Base-by-base conservation (phyloP, 1,284 basidiomycete genomes). In the Xerocomus cyaneibrunnescens region DNA sequence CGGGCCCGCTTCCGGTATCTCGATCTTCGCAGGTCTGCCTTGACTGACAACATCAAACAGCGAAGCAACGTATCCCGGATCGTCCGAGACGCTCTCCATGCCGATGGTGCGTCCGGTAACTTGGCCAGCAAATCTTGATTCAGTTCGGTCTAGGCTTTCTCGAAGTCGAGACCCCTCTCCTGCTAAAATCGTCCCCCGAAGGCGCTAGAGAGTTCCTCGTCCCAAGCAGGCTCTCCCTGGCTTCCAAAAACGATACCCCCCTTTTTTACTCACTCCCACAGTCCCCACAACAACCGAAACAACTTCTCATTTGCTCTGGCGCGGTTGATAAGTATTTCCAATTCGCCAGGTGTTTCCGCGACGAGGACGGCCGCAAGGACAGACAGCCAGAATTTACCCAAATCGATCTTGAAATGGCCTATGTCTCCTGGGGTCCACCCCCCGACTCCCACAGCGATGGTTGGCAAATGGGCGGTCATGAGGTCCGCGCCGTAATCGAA, bases 381-480 rank as follows among this genome's bases (percentile, higher is more conserved):
- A 81, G 94, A 27, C 95, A 98, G 67, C 94, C 95, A 0, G 95
- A 98, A 71, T 98, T 98, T 71, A 98, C 95, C 19, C 94, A 98
- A 73, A 79, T 98, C 57, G 95, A 98, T 83, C 72, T 98, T 57
- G 95, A 98, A 74, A 95, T 98, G 91, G 92, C 89, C 3, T 98
- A 92, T 71, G 87, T 97, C 23, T 87, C 87, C 19, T 97, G 94
- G 81, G 59, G 61, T 32, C 58, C 64, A 13, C 57, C 52, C 21
- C 51, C 49, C 19, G 50, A 37, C 14, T 43, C 59, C 47, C 48
- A 59, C 53, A 40, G 62, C 17, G 62, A 77, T 52, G 59, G 62
- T 2, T 98, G 94, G 94, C 78, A 83, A 35, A 94, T 98, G 45
- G 92, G 93, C 23, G 93, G 90, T 12, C 66, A 66, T 25, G 83